Conservation (phyloP, 768 basidiomycete species). For the Auricularia auricula-judae region DNA sequence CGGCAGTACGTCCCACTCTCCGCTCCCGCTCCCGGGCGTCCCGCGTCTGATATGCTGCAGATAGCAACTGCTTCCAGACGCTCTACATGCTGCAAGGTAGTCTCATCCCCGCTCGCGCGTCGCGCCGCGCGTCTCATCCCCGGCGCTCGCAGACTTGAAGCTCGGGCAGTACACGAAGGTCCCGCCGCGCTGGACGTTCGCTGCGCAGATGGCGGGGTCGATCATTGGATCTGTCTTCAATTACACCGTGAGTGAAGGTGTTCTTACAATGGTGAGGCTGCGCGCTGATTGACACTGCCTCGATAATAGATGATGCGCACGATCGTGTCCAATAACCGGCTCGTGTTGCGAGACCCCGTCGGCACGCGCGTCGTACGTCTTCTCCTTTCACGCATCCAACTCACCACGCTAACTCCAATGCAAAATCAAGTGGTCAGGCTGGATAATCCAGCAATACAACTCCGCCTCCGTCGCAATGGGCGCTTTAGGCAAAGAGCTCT, state of each 20-base stretch:
- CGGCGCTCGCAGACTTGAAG: slow-evolving; percentile 28
- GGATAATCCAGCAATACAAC: slow-evolving; percentile 43
- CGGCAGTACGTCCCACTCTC: neutral
- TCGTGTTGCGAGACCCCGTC: slow-evolving; percentile 34
- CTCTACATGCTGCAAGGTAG: slow-evolving; percentile 38
- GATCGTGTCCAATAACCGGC: slow-evolving; percentile 36
- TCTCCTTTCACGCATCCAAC: neutral
- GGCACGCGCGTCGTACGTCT: slow-evolving; percentile 34
- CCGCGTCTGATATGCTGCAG: slow-evolving; percentile 25
- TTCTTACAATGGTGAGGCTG: neutral
- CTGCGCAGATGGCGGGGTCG: slow-evolving; percentile 37
- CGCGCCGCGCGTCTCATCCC: too few species aligned
- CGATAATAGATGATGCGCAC: slow-evolving; percentile 32
- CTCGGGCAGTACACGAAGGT: slow-evolving; percentile 46
- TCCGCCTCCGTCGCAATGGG: slow-evolving; percentile 47
- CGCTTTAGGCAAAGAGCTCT: slow-evolving; percentile 42
- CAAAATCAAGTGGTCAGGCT: slow-evolving; percentile 27
- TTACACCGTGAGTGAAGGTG: slow-evolving; percentile 29
- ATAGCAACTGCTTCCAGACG: slow-evolving; percentile 42
- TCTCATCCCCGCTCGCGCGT: too few species aligned
- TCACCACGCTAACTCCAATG: neutral
- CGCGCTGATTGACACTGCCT: neutral
- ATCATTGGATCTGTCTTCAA: slow-evolving; percentile 42
- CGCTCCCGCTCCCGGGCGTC: slow-evolving; percentile 1
- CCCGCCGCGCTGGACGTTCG: slow-evolving; percentile 38